Evolutionary conservation across 441 rosid genomes (phyloP).

Genomic region (Lepidium campestre): DNA sequence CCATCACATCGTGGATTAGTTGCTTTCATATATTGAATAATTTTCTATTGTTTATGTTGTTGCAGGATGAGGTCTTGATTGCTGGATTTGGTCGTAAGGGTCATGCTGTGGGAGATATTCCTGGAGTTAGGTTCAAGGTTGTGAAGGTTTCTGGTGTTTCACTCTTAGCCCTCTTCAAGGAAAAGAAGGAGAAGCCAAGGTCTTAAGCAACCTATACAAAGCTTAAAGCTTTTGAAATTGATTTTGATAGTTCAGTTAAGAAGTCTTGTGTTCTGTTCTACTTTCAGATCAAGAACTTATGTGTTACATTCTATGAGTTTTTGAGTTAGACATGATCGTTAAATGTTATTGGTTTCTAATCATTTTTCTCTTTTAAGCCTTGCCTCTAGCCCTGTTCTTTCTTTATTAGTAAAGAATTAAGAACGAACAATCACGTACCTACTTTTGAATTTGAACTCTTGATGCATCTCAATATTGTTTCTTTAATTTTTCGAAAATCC

Average conservation of each 20-base stretch:
- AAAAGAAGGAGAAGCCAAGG: slow-evolving; percentile 70
- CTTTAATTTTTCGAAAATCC: background rate
- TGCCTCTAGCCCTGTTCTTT: rapidly evolving
- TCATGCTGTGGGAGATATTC: slow-evolving; percentile 63
- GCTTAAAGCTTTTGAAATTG: background rate
- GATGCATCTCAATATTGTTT: background rate
- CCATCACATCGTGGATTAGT: background rate
- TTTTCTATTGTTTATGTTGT: background rate
- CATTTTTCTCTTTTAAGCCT: background rate
- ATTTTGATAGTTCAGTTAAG: slow-evolving; percentile 14
- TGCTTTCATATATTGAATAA: background rate
- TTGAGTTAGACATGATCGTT: background rate
- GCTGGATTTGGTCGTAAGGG: slow-evolving; percentile 62
- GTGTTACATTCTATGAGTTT: background rate
- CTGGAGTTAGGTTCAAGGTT: slow-evolving; percentile 64
- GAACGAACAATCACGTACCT: too few relatives aligned
- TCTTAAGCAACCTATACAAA: slow-evolving; percentile 27
- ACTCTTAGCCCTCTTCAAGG: slow-evolving; percentile 60
- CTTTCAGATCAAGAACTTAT: background rate
- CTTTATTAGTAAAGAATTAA: background rate
- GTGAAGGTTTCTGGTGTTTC: slow-evolving; percentile 71
- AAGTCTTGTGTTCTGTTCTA: background rate
- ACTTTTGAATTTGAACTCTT: background rate
- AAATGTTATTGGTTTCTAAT: background rate
- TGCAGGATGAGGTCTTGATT: slow-evolving; percentile 48